Evolutionary conservation across 2,329 filamentous ascomycete species (phyloP), one percentile per base, ranked within the genome.

Genomic region (Talaromyces sp.): DNA sequence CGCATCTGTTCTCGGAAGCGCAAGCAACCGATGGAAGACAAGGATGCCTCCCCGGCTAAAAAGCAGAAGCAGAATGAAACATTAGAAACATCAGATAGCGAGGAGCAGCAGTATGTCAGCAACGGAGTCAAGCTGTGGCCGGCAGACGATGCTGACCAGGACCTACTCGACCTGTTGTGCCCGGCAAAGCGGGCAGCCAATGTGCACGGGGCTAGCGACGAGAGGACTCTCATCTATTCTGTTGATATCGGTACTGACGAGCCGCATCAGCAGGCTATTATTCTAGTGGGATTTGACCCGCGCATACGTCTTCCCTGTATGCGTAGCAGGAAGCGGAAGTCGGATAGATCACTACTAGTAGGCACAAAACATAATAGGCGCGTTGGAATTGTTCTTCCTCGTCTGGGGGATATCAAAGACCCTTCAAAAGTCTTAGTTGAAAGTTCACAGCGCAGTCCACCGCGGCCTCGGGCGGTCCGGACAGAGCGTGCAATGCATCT

Each of bases 121-220:
- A 71, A 75, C 10, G 74, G 74, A 4, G 70, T 77, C 46, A 68
- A 68, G 10, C 64, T 80, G 26, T 80, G 78, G 78, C 78, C 78
- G 3, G 67, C 73, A 9, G 70, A 75, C 26, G 61, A 77, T 49
- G 73, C 75, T 0, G 75, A 76, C 0, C 58, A 65, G 26, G 75
- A 75, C 51, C 63, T 80, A 1, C 67, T 71, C 7, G 65, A 71
- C 10, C 64, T 79, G 1, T 71, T 80, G 7, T 78, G 76, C 52
- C 77, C 77, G 9, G 67, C 67, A 19, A 67, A 67, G 6, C 65
- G 69, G n/a, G 68, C 69, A 1, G 70, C 72, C 13, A 64, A 69
- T 14, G 65, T 78, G 14, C 64, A 68, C n/a, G 75, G 72, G 4
- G 60, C 71, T 27, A 68, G 73, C 2, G 76, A 77, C 24, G 75